These are phyloP conservation scores for Asparagopsis taxiformis DNA, from an alignment of 31 red algal species.

Conservation along the genomic window DNA sequence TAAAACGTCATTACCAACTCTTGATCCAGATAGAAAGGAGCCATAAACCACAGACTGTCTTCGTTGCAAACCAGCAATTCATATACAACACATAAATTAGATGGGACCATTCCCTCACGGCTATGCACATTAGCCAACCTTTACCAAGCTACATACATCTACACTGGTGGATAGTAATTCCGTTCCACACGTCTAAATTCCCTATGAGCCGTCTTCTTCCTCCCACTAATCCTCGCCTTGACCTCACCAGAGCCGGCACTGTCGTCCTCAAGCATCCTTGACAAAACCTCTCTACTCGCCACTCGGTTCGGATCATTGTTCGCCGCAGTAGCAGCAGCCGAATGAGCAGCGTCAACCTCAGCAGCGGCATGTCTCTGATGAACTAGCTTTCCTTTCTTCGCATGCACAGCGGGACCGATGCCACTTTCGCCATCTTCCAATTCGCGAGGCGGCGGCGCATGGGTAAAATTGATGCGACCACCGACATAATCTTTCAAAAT, in stretches of 20 bases:
- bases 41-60: no score
- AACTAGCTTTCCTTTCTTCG: conserved; percentile 45
- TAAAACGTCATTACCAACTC: no score
- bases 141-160: no score
- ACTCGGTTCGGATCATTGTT: no score
- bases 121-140: no score
- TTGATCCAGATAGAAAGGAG: no score
- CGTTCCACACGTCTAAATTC: conserved; percentile 52
- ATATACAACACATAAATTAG: no score
- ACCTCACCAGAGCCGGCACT: not conserved
- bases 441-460: conserved; percentile 48
- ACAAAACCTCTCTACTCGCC: not conserved
- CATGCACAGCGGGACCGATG: conserved; percentile 40
- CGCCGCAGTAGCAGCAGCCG: not conserved
- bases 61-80: no score
- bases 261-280: not conserved
- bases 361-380: conserved; percentile 23
- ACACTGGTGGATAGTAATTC: conserved; percentile 31
- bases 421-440: conserved; percentile 34
- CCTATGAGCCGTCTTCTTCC: conserved; percentile 17
- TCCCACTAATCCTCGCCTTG: conserved; percentile 8
- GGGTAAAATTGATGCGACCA: conserved; percentile 61
- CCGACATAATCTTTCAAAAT: conserved; percentile 88
- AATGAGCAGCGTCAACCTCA: not conserved
- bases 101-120: no score